Evolutionary conservation across 306 rosid species (phyloP), one percentile per base, ranked within the genome.

Genomic region (Vicia villosa): DNA sequence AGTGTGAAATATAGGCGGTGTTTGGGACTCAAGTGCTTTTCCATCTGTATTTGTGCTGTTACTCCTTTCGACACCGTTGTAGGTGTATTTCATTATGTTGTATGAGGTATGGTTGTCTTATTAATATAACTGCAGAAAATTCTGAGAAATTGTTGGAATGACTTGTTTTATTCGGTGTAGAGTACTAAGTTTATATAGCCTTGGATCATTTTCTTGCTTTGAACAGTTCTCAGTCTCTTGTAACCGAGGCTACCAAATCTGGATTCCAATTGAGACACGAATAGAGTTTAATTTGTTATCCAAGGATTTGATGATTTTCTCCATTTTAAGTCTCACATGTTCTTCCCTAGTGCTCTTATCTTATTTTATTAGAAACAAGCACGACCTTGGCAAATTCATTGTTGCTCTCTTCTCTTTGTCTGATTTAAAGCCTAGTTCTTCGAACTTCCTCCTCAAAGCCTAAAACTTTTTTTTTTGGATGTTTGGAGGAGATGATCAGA

Each of bases 1-100:
- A 68, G 57, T 68, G 51, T 77, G 49, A 72, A 63, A 21, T 70
- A 52, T 45, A 51, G 72, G 71, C 2, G 24, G 41, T 60, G 74
- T 51, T 52, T 50, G 65, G 66, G 47, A 13, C 12, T 43, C 4
- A 4, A 60, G 65, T 45, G 59, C 61, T 60, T 61, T 55, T 68
- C 51, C 63, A 24, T 67, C 5, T 59, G 28, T 62, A 47, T 47
- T 73, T 8, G 6, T 47, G 57, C 58, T 5, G 24, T 68, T 42
- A 28, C 66, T 70, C 68, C 73, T 36, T 49, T 55, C 12, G 63
- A 72, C 26, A 38, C 49, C 14, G 43, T 45, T 81, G 52, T 55
- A 68, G 63, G 49, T 73, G 20, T 63, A 62, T 43, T 50, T 74
- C 57, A 20, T 13, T 58, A 55, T 28, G 63, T 60, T 63, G 67